phyloP scores from a whole-genome alignment of 306 rosid species.

The Senna siamea region DNA sequence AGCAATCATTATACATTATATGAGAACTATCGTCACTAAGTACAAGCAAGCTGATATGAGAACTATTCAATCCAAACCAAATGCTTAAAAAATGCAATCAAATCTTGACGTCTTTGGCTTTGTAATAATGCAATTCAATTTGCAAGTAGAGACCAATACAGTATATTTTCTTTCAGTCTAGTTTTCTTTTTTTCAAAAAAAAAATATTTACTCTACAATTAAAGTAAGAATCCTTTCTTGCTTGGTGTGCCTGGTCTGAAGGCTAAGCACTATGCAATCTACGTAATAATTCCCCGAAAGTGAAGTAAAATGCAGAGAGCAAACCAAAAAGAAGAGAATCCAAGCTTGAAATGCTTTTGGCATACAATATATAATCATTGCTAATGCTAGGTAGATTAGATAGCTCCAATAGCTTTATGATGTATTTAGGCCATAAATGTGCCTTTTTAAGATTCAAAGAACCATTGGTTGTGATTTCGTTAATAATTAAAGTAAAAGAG shows the following conservation, averaged over 20 bases:
- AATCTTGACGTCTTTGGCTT: too few species aligned
- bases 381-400: too few species aligned
- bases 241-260: not conserved
- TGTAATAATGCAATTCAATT: too few species aligned
- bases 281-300: not conserved
- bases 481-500: not conserved
- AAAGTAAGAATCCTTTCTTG: constrained; percentile 1
- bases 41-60: not conserved
- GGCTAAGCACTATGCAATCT: not conserved
- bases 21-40: not conserved
- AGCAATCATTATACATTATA: not conserved
- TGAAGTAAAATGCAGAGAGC: not conserved
- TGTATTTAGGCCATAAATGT: too few species aligned
- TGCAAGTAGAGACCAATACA: too few species aligned
- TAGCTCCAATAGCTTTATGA: too few species aligned
- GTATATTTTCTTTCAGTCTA: too few species aligned
- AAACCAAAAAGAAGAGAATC: not conserved
- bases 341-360: not conserved
- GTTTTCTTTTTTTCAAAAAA: too few species aligned
- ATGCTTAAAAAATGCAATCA: not conserved
- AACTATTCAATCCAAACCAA: too few species aligned
- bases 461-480: not conserved
- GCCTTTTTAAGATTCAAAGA: too few species aligned
- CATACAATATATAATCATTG: not conserved
- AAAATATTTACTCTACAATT: not conserved